phyloP scores from a whole-genome alignment of 169 alveolate genomes.

The Plasmodium blacklocki region DNA sequence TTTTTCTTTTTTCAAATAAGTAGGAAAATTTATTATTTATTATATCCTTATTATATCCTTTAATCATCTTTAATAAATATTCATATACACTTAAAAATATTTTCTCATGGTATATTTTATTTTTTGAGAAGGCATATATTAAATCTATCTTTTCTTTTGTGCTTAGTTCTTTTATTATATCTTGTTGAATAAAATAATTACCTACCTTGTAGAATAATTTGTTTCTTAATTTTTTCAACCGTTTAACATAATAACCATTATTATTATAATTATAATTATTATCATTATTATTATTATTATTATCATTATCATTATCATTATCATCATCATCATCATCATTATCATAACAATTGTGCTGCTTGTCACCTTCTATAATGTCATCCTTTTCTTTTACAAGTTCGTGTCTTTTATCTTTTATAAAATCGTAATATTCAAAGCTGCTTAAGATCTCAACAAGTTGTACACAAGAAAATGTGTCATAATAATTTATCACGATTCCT shows the following conservation, averaged over 20 bases:
- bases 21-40: constrained; percentile 2
- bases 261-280: too few relatives aligned
- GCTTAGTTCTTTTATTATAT: neutral
- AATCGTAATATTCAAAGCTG: constrained; percentile 2
- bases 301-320: too few relatives aligned
- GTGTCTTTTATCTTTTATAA: neutral
- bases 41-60: constrained; percentile 19
- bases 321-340: too few relatives aligned
- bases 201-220: constrained; percentile 27
- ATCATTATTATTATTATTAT: too few relatives aligned
- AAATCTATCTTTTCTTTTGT: constrained; percentile 5
- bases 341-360: too few relatives aligned
- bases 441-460: constrained; percentile 39
- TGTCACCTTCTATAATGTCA: too few relatives aligned
- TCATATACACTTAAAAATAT: constrained; percentile 26
- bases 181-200: constrained; percentile 18
- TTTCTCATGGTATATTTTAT: constrained; percentile 61
- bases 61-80: constrained; percentile 18
- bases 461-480: constrained; percentile 14
- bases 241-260: too few relatives aligned
- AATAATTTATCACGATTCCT: constrained; percentile 17
- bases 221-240: too few relatives aligned
- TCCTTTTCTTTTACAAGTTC: neutral
- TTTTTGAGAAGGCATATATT: constrained; percentile 41
- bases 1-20: neutral